phyloP scores from a whole-genome alignment of 805 yeast species.

The Brettanomyces anomalus region DNA sequence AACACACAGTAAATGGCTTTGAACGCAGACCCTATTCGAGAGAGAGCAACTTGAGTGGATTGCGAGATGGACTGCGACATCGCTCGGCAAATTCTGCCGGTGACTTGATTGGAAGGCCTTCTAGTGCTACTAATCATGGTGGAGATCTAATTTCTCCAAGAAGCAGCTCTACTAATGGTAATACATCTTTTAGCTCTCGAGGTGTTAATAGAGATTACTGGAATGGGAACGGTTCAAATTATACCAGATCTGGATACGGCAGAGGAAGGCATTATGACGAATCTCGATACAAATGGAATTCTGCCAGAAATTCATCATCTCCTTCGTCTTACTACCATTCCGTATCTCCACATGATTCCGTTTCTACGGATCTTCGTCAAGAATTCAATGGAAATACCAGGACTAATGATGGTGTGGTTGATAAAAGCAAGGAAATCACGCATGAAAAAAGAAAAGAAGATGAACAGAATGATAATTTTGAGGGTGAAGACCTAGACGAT shows the following conservation, averaged over 20 bases:
- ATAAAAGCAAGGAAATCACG: no score
- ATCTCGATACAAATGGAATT: not conserved
- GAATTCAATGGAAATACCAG: no score
- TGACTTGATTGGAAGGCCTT: not conserved
- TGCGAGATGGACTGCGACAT: not conserved
- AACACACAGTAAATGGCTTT: no score
- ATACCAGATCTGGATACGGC: not conserved
- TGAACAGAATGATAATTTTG: not conserved
- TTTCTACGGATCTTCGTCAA: no score
- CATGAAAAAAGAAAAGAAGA: no score
- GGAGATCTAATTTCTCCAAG: not conserved
- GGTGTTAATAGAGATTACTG: not conserved
- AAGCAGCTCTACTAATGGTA: not conserved
- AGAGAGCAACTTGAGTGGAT: not conserved
- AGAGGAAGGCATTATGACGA: not conserved
- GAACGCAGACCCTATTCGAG: not conserved
- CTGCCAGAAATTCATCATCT: not conserved
- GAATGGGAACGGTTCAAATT: not conserved
- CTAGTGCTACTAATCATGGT: not conserved
- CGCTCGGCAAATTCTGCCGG: not conserved
- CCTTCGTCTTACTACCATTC: no score
- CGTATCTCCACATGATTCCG: no score
- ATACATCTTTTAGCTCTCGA: not conserved
- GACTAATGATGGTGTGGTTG: no score
- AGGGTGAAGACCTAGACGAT: no score